These are phyloP conservation scores for Pseudofabraea citricarpa DNA, from an alignment of 2,329 filamentous ascomycete genomes.

Conservation along the genomic window DNA sequence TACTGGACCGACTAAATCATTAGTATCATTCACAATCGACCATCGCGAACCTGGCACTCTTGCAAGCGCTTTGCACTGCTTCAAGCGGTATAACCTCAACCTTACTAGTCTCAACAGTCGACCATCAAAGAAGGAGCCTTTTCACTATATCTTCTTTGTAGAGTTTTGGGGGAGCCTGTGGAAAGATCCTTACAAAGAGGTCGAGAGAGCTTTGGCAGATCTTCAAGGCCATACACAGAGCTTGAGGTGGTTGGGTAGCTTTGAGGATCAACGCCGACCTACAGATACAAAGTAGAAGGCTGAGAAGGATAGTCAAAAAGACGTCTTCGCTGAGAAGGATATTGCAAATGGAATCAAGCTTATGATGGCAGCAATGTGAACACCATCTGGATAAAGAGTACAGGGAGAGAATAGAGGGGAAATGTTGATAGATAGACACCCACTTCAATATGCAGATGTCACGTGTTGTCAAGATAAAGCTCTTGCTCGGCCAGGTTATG, in stretches of 20 bases:
- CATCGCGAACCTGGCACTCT: slow-evolving; percentile 77
- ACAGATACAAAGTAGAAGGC: background rate
- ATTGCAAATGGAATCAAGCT: too few species aligned
- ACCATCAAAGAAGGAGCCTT: slow-evolving; percentile 68
- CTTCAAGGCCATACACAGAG: slow-evolving; percentile 53
- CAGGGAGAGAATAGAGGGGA: too few species aligned
- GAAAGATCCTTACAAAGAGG: slow-evolving; percentile 49
- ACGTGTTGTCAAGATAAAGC: too few species aligned
- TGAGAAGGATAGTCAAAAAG: background rate
- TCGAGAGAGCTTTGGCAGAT: slow-evolving; percentile 55
- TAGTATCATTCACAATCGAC: slow-evolving; percentile 79
- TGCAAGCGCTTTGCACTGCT: slow-evolving; percentile 74
- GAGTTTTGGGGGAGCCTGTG: slow-evolving; percentile 69
- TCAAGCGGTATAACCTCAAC: slow-evolving; percentile 69
- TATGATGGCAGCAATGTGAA: too few species aligned
- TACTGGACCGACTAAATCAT: slow-evolving; percentile 51
- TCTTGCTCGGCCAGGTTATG: too few species aligned
- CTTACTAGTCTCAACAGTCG: slow-evolving; percentile 87
- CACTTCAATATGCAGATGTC: too few species aligned
- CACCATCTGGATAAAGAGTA: too few species aligned
- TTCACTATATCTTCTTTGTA: slow-evolving; percentile 93
- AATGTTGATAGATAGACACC: too few species aligned
- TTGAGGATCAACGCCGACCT: slow-evolving; percentile 35
- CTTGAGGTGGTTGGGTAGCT: slow-evolving; percentile 68
- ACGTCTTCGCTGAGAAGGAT: too few species aligned